Conservation (phyloP, 768 basidiomycete species). For the Boletus pseudopeckii region DNA sequence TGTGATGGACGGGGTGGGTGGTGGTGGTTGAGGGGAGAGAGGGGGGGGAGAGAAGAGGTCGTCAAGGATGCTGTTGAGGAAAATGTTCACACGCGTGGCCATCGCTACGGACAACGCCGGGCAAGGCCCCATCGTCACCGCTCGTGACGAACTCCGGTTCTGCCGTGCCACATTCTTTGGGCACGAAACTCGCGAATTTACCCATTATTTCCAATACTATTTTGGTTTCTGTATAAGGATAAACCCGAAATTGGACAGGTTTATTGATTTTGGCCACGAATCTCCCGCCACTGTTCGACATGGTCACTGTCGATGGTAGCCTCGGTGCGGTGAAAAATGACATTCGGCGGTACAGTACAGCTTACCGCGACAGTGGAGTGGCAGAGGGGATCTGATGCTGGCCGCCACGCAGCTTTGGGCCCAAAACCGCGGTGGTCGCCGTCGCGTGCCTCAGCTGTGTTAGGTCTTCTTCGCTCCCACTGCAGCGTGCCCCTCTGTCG, state of each 20-base stretch:
- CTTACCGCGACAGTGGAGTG: background rate
- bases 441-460: conserved; percentile 3
- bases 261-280: conserved; percentile 2
- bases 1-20: conserved; percentile 25
- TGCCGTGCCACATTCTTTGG: conserved; percentile 32
- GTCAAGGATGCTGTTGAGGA: conserved; percentile 41
- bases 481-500: conserved; percentile 11
- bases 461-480: conserved; percentile 15
- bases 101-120: conserved; percentile 42
- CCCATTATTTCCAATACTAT: conserved; percentile 7
- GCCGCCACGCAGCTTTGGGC: conserved; percentile 15
- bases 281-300: conserved; percentile 1
- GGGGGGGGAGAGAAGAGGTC: conserved; percentile 33
- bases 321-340: background rate
- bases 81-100: conserved; percentile 41
- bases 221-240: background rate
- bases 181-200: conserved; percentile 23
- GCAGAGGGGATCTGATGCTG: background rate
- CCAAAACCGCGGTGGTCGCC: conserved; percentile 13
- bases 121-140: conserved; percentile 43
- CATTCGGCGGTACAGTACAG: background rate
- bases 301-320: background rate
- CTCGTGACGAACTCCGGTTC: conserved; percentile 40
- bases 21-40: conserved; percentile 37
- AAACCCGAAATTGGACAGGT: background rate